Percentiles rank a stretch among this genome's conserved stretches.
These are phyloP conservation scores for Alternaria viburni DNA, from an alignment of 2,329 filamentous ascomycete genomes.

Conservation along the genomic window DNA sequence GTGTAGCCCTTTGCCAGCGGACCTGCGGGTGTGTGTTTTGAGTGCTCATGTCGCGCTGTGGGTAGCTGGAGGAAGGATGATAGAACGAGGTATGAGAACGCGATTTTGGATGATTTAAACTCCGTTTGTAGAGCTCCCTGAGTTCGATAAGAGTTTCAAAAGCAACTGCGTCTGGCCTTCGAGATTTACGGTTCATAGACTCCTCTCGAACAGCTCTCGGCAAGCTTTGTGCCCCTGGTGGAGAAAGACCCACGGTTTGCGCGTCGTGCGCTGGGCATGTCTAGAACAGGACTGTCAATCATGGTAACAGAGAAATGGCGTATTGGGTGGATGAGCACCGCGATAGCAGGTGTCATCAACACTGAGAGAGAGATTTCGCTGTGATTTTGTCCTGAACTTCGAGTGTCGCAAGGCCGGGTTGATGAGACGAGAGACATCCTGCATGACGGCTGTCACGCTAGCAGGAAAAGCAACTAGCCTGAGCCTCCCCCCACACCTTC, in stretches of 20 bases:
- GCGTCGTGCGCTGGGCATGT: neutral
- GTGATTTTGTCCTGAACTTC: neutral
- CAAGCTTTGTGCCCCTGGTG: neutral
- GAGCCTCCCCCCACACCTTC: neutral
- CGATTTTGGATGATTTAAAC: neutral
- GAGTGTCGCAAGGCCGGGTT: neutral
- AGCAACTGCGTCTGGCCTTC: neutral
- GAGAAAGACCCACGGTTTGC: neutral
- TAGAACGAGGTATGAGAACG: neutral
- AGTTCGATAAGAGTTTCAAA: neutral
- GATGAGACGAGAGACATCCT: neutral
- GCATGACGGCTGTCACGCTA: neutral
- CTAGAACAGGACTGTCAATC: neutral
- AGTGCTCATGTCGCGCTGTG: neutral
- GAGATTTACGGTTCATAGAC: neutral
- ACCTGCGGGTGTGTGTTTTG: neutral
- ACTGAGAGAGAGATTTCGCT: neutral
- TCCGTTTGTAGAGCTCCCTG: neutral
- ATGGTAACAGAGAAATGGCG: neutral
- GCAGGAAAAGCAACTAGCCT: neutral
- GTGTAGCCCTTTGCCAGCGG: neutral
- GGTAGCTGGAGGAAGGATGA: neutral
- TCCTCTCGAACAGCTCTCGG: neutral
- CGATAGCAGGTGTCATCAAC: neutral
- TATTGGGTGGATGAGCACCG: neutral